Evolutionary conservation across 2,329 filamentous ascomycete genomes (phyloP), one percentile per base, ranked within the genome.

Genomic region (Pestalotiopsis sp.): DNA sequence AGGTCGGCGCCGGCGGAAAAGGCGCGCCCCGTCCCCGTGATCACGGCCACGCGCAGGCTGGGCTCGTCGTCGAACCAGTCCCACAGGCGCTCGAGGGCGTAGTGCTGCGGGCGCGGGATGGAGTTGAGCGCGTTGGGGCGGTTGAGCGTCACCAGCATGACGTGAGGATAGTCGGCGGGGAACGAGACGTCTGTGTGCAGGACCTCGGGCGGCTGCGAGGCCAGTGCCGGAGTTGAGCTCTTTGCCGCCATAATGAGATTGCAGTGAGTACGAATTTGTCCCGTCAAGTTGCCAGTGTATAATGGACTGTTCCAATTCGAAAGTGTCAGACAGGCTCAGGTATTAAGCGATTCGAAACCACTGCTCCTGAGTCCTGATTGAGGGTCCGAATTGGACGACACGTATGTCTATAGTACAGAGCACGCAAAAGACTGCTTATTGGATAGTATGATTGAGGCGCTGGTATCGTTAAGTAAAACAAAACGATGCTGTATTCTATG

Each of bases 1-100:
- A 93, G 83, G 75, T 92, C 91, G 41, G 89, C 89, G 17, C 91
- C 91, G 0, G 90, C 89, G 77, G 89, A 92, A 74, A 93, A 93
- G 0, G 90, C 89, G 11, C 89, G 82, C 0, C 89, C 90, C 0
- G 81, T 80, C 23, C 91, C 91, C 0, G 90, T 92, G 60, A 93
- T 75, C 2, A 93, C 83, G 60, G 88, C 90, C 75, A 88, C 89
- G 60, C 87, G 86, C 61, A 92, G 83, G 1, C 79, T 78, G 1
- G 89, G 86, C 77, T 92, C 86, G n/a, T 75, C 76, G 75, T 93
- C 91, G 77, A 87, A 91, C 86, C 89, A 91, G 17, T 80, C 76
- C 83, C 85, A 91, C 5, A 89, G 80, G 1, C 72, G 70, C 69
- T 82, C 82, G 45, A 90, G 82, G 66, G 82, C 82, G 67, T 79